Base-by-base conservation (phyloP, 2,329 filamentous ascomycete genomes). In the Colletotrichum caudatum region DNA sequence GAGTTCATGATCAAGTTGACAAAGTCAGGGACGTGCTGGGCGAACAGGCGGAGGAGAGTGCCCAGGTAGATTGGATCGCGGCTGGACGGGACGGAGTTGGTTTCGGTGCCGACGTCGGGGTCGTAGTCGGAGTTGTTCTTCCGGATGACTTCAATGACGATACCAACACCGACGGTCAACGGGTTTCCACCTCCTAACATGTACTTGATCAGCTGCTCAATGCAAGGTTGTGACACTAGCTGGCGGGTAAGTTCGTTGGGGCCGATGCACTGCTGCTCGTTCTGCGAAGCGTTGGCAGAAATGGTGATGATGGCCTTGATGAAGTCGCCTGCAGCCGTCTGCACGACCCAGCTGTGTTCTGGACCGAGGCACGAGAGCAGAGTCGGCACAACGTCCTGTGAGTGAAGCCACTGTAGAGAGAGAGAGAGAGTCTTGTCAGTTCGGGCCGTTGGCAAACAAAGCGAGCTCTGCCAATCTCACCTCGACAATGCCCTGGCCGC, bases 111-210 rank as follows among this genome's bases (percentile, higher is more conserved):
- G 76, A 95, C 93, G 76, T 98, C 96, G 0, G 96, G 92, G 76
- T 99, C 96, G 80, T 99, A 99, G 81, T 99, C 96, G 0, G 96
- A 98, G 80, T 99, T 99, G 82, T 99, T 99, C 84, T 99, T 99
- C 72, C 96, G 90, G 79, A 99, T 99, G 57, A 99, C 96, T 82
- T 99, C 96, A 74, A 99, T 99, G 44, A 99, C 90, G 77, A 98
- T 98, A 26, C 96, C 96, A 14, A 99, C 96, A 61, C 96, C 96
- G 20, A 98, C 97, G 0, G 95, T 98, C 70, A 99, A 83, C 7
- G 96, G 93, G 77, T 99, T 98, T 35, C 96, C 96, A 50, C 96
- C 96, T 63, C 91, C 89, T 18, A 98, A 89, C 96, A 99, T 99
- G 77, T 95, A 94, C 18, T 88, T 85, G 71, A 98, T 94, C n/a